These are phyloP conservation scores for Asterionellopsis glacialis DNA, from an alignment of 108 stramenopile genomes.

Conservation along the genomic window DNA sequence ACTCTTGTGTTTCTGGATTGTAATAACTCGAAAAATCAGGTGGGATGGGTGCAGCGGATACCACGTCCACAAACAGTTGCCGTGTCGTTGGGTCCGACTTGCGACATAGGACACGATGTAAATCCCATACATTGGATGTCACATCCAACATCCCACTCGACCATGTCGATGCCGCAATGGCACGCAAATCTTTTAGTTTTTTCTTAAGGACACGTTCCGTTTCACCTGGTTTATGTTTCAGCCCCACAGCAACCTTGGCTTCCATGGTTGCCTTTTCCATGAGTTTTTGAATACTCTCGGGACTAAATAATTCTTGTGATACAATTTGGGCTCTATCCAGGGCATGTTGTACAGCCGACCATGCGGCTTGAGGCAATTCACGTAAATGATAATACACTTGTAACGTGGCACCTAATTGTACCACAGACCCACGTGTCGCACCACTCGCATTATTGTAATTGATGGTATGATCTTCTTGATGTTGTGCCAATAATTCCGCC, in stretches of 20 bases:
- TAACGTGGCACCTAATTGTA: conserved; percentile 66
- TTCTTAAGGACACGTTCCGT: conserved; percentile 42
- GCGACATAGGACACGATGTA: conserved; percentile 70
- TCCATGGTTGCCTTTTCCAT: conserved; percentile 35
- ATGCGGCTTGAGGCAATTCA: conserved; percentile 73
- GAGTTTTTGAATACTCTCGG: conserved; percentile 32
- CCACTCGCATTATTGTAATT: conserved; percentile 1
- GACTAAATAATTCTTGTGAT: conserved; percentile 26
- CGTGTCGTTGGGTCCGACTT: conserved; percentile 73
- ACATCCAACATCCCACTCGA: conserved; percentile 49
- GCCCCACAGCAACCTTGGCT: conserved; percentile 32
- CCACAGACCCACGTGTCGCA: conserved; percentile 26
- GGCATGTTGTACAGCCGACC: conserved; percentile 66
- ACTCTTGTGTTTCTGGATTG: conserved; percentile 17
- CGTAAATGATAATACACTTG: conserved; percentile 85
- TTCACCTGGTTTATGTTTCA: conserved; percentile 55
- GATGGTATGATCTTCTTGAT: conserved; percentile 1
- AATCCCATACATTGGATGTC: conserved; percentile 62
- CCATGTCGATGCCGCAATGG: conserved; percentile 55
- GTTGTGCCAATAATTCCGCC: conserved; percentile 40
- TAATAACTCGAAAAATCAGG: conserved; percentile 31
- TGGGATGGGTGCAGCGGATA: conserved; percentile 46
- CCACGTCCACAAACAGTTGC: conserved; percentile 72
- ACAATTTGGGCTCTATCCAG: conserved; percentile 52
- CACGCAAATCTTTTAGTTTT: conserved; percentile 59